Conservation (phyloP, 306 rosid genomes). For the Oemleria cerasiformis region DNA sequence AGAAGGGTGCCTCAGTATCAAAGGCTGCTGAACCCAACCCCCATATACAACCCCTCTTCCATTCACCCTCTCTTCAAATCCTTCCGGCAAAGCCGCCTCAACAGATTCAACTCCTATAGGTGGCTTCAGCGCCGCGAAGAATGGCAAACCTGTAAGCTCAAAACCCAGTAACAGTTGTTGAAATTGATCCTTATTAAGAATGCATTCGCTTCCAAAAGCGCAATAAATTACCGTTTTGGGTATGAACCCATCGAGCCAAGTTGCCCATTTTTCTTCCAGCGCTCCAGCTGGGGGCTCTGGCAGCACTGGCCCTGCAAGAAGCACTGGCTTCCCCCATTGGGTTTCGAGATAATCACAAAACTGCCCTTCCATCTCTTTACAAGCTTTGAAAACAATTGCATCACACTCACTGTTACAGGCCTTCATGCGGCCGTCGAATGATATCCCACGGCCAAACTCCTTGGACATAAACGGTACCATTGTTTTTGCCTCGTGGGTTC, state of each 20-base stretch:
- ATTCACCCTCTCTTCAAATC: too few species aligned
- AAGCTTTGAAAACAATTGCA: conserved; percentile 51
- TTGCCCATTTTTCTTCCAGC: conserved; percentile 48
- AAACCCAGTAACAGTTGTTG: conserved; percentile 52
- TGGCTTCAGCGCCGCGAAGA: conserved; percentile 43
- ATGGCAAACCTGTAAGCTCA: conserved; percentile 51
- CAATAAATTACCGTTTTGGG: conserved; percentile 45
- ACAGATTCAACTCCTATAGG: conserved; percentile 14
- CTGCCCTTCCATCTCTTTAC: conserved; percentile 61
- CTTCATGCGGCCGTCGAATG: conserved; percentile 32
- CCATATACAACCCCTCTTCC: too few species aligned
- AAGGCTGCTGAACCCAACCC: too few species aligned
- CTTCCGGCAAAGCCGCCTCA: too few species aligned
- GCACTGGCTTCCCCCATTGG: conserved; percentile 39
- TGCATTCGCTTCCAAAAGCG: too few species aligned
- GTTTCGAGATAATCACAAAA: conserved; percentile 41
- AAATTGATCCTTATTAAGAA: conserved; percentile 39
- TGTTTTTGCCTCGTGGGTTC: conserved; percentile 33
- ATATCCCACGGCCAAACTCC: conserved; percentile 37
- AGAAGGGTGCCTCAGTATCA: too few species aligned
- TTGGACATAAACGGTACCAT: neutral
- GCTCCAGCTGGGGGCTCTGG: conserved; percentile 30
- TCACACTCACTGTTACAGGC: conserved; percentile 31
- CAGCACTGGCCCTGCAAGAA: conserved; percentile 49
- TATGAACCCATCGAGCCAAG: conserved; percentile 44